Conservation (phyloP, 2,329 filamentous ascomycete genomes). For the Fusarium proliferatum region DNA sequence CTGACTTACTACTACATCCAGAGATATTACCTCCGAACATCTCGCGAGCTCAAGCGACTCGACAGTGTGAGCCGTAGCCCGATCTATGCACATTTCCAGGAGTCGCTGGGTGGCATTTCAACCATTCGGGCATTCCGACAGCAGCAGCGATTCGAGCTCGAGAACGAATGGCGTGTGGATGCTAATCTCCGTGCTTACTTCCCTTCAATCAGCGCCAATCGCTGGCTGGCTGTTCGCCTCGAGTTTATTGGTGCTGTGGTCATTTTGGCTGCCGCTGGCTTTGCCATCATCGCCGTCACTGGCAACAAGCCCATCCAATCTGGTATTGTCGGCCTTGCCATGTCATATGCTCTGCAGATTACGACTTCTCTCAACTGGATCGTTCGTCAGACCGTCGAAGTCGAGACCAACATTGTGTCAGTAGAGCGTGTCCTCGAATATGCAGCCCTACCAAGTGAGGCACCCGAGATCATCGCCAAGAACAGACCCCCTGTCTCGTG, state of each 20-base stretch:
- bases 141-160: slow-evolving; percentile 84
- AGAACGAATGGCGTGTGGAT: slow-evolving; percentile 98
- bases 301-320: slow-evolving; percentile 71
- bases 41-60: slow-evolving; percentile 93
- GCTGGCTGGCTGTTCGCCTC: slow-evolving; percentile 94
- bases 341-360: slow-evolving; percentile 98
- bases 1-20: slow-evolving; percentile 92
- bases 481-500: slow-evolving; percentile 88
- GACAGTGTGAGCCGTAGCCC: slow-evolving; percentile 96
- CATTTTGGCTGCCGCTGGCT: slow-evolving; percentile 85
- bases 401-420: slow-evolving; percentile 99
- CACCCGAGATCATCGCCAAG: slow-evolving; percentile 91
- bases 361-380: slow-evolving; percentile 99
- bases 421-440: slow-evolving; percentile 98
- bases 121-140: slow-evolving; percentile 97
- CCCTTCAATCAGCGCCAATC: slow-evolving; percentile 91
- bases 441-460: slow-evolving; percentile 88
- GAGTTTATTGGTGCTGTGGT: slow-evolving; percentile 96
- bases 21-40: slow-evolving; percentile 95
- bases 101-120: slow-evolving; percentile 91
- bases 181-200: slow-evolving; percentile 94
- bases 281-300: slow-evolving; percentile 83
- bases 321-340: slow-evolving; percentile 88
- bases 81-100: slow-evolving; percentile 98
- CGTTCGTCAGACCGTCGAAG: slow-evolving; percentile 96